phyloP scores from a whole-genome alignment of 768 basidiomycete species.

The Mycena epipterygia region DNA sequence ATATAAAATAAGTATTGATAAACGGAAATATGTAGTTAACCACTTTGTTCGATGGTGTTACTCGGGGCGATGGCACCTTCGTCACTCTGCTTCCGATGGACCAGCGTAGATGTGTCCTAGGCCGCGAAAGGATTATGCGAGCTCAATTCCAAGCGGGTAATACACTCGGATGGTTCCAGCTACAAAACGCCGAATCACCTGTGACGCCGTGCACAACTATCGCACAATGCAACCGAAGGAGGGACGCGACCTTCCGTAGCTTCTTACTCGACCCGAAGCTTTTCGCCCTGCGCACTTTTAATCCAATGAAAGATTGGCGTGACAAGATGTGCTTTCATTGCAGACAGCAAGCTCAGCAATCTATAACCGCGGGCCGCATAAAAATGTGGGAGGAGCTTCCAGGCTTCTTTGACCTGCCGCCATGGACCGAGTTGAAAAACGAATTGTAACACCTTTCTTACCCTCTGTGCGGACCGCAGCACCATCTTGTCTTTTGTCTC shows the following conservation, averaged over 20 bases:
- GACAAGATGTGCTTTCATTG: background rate
- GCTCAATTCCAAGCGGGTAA: background rate
- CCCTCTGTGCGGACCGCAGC: no score
- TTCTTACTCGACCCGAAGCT: no score
- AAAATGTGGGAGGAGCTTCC: conserved; percentile 27
- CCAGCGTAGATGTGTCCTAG: background rate
- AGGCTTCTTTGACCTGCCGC: conserved; percentile 16
- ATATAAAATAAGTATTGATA: no score
- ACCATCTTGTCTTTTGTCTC: no score
- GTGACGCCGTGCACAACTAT: no score
- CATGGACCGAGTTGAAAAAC: conserved; percentile 22
- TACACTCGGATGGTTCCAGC: background rate
- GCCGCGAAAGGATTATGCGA: background rate
- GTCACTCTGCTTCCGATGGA: background rate
- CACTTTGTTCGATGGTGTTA: no score
- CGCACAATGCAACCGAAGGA: no score
- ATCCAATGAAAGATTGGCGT: background rate
- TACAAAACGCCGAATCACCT: no score
- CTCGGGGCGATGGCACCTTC: no score
- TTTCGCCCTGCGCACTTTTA: background rate
- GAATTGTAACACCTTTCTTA: background rate
- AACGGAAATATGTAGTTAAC: background rate
- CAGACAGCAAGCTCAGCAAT: background rate
- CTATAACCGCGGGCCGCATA: background rate
- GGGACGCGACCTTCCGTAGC: no score